A percentile compares a stretch with the other conserved stretches of the same genome.
phyloP scores from a whole-genome alignment of 192 early-diverging fungal genomes.

The Backusella mclennaniae region DNA sequence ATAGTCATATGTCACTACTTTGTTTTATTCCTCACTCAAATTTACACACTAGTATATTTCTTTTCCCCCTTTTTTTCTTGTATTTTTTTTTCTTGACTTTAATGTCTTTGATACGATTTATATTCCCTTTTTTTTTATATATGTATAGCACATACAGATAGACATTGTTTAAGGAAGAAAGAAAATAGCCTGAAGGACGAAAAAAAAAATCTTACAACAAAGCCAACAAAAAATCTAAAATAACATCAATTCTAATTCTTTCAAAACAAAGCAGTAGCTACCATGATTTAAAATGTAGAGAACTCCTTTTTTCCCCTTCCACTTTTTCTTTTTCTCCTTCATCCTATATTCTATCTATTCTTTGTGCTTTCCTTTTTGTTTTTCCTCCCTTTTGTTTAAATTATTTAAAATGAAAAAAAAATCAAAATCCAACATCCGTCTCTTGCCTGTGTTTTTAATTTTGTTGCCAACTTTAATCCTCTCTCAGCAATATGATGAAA shows the following conservation, averaged over 20 bases:
- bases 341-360: conserved; percentile 1
- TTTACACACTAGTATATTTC: conserved; percentile 6
- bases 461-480: neutral
- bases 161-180: neutral
- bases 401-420: conserved; percentile 8
- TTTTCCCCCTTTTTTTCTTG: neutral
- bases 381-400: conserved; percentile 13
- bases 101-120: neutral
- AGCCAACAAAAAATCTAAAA: neutral
- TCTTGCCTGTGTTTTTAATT: neutral
- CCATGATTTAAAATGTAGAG: neutral
- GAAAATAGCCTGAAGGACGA: neutral
- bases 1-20: neutral
- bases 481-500: neutral
- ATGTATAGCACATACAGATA: conserved; percentile 3
- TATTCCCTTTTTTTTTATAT: conserved; percentile 11
- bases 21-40: neutral
- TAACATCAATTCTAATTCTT: neutral
- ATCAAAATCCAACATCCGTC: neutral
- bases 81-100: conserved; percentile 17
- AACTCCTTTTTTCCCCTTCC: conserved; percentile 2
- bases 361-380: neutral
- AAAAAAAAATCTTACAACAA: neutral
- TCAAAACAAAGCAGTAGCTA: neutral
- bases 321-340: conserved; percentile 13